A percentile compares a stretch with the other conserved stretches of the same genome.
Conservation (phyloP, 345 rosid species). For the Lenwebbia sp. region DNA sequence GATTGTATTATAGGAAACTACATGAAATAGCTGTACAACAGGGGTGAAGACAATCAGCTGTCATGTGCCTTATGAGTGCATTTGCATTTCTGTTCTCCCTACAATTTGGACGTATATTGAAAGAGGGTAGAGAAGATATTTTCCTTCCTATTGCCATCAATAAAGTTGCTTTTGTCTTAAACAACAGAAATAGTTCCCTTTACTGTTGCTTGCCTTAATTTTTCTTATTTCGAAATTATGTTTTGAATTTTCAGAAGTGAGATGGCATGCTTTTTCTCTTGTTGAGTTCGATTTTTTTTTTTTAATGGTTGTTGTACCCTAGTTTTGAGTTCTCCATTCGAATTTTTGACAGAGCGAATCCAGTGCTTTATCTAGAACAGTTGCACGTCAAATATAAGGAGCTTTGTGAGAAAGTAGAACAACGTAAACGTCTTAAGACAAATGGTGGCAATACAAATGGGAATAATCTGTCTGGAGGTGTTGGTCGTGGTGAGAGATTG, state of each 20-base stretch:
- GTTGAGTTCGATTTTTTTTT: neutral
- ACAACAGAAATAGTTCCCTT: neutral
- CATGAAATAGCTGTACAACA: neutral
- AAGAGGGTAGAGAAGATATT: neutral
- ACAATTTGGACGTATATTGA: neutral
- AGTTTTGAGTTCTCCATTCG: neutral
- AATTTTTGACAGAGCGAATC: slow-evolving; percentile 55
- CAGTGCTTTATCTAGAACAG: slow-evolving; percentile 72
- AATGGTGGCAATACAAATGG: slow-evolving; percentile 72
- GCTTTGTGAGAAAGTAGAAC: slow-evolving; percentile 70
- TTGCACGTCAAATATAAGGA: slow-evolving; percentile 62
- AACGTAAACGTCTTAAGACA: slow-evolving; percentile 74
- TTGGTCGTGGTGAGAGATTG: slow-evolving; percentile 95
- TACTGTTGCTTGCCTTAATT: neutral
- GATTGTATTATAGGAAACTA: neutral
- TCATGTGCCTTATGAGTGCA: neutral
- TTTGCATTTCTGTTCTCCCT: neutral
- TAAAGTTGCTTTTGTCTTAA: neutral
- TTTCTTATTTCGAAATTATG: neutral
- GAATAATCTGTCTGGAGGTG: slow-evolving; percentile 51
- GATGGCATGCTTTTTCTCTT: neutral
- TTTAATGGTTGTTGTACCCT: neutral
- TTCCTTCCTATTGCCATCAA: neutral
- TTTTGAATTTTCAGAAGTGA: neutral
- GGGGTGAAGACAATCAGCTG: neutral